Evolutionary conservation across 2,329 filamentous ascomycete species (phyloP).

Genomic region (Diaporthe amygdali): DNA sequence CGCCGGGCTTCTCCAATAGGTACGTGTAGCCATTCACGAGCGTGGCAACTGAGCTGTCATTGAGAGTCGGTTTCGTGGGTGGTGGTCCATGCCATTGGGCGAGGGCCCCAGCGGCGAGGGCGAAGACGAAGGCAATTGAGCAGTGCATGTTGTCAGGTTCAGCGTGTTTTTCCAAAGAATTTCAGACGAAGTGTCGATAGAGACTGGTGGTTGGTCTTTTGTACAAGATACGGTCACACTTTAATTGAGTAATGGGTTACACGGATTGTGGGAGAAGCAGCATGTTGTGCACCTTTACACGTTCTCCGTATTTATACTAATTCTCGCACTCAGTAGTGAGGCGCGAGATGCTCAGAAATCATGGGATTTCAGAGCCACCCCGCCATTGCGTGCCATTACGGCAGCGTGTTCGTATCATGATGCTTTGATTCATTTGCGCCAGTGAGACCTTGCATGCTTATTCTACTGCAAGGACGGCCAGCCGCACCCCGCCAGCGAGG

Average conservation of each 20-base stretch:
- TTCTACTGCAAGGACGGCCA: not conserved
- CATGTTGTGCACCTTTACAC: not conserved
- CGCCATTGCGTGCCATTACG: not conserved
- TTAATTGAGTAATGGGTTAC: not conserved
- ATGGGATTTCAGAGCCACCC: not conserved
- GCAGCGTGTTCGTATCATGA: not conserved
- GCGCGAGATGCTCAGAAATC: not conserved
- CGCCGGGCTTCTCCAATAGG: conserved; percentile 20
- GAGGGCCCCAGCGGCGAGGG: not conserved
- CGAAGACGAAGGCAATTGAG: not conserved
- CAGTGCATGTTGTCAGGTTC: not conserved
- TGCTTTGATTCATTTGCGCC: not conserved
- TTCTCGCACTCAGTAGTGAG: not conserved
- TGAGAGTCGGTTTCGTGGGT: not conserved
- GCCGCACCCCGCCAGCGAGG: not conserved
- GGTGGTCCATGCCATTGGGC: not conserved
- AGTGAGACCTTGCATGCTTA: conserved; percentile 14
- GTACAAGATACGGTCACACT: not conserved
- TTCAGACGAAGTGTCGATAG: not conserved
- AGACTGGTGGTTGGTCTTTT: not conserved
- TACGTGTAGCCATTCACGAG: conserved; percentile 23
- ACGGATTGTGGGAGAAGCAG: not conserved
- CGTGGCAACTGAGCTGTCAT: not conserved
- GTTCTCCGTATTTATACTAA: not conserved
- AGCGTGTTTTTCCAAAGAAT: not conserved